Base-by-base conservation (phyloP, 2,329 filamentous ascomycete genomes). In the Periglandula ipomoeae region DNA sequence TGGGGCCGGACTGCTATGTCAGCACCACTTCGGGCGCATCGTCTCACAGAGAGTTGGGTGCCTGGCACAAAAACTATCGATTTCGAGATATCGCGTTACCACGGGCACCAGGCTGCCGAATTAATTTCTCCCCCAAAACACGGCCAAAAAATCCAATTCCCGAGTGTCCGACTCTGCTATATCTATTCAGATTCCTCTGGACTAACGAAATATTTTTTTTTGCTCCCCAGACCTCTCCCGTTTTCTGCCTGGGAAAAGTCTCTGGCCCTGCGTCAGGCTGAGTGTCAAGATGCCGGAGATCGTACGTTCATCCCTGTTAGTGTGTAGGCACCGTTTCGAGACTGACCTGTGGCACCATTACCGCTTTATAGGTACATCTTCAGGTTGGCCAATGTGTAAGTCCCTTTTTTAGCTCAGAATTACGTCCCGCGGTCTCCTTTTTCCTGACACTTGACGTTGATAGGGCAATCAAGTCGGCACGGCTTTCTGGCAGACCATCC, bases 401-500 rank as follows among this genome's bases (percentile, higher is more conserved):
- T 75, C 44, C 50, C 48, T 48, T 13, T 9, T 7, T 17, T 2
- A 17, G n/a, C 9, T n/a, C 17, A n/a, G 15, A 9, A 32, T 15
- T 32, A 4, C 22, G n/a, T 3, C 5, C 20, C 32, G 15, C 22
- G 17, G 6, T 44, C 11, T 5, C 5, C 8, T 10, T 24, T n/a
- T n/a, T 9, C 10, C 40, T 30, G 23, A 52, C 17, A 27, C 50
- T 46, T 52, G 58, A 66, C 71, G 61, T 53, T 58, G n/a, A 62
- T 65, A 96, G 90, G 91, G 93, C 83, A 97, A 97, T 86, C 93
- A 97, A 87, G 95, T 97, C 65, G 93, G 93, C 90, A 91, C 93
- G 79, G 93, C 93, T 75, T 98, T 98, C 82, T 98, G 93, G 85
- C 85, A 89, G 72, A 85, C 77, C 64, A 89, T 89, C 69, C 88